These are phyloP conservation scores for Fusarium sublunatum DNA, from an alignment of 2,329 filamentous ascomycete species.

Conservation along the genomic window DNA sequence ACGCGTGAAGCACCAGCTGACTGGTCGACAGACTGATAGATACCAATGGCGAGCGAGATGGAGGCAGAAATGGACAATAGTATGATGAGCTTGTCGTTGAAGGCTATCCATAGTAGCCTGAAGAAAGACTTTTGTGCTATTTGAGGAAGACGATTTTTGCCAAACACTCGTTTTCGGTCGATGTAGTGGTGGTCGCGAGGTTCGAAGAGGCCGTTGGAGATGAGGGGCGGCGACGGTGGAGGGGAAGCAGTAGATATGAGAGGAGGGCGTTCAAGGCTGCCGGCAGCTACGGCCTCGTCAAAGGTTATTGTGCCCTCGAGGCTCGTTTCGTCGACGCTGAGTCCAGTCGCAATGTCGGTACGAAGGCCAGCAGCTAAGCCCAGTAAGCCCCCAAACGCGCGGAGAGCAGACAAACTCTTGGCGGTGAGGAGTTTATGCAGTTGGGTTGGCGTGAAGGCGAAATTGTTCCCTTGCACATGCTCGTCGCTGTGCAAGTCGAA, in stretches of 20 bases:
- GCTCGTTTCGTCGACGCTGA: constrained; percentile 62
- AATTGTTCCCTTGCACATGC: constrained; percentile 55
- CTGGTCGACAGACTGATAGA: constrained; percentile 75
- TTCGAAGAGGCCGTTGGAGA: constrained; percentile 48
- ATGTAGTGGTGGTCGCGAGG: constrained; percentile 44
- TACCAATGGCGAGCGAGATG: constrained; percentile 79
- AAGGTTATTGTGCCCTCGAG: constrained; percentile 60
- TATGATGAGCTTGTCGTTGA: constrained; percentile 84
- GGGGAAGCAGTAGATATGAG: constrained; percentile 35
- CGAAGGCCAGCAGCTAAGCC: constrained; percentile 65
- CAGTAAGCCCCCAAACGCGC: constrained; percentile 63
- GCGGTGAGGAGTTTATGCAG: constrained; percentile 65
- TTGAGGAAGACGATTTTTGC: constrained; percentile 67
- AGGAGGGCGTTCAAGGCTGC: constrained; percentile 48
- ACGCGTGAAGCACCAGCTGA: constrained; percentile 64
- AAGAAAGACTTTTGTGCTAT: constrained; percentile 77
- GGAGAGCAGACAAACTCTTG: constrained; percentile 60
- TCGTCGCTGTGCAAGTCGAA: constrained; percentile 47
- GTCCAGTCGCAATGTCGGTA: constrained; percentile 59
- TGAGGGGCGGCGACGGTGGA: constrained; percentile 36
- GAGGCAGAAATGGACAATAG: constrained; percentile 76
- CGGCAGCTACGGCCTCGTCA: constrained; percentile 60
- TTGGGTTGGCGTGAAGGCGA: constrained; percentile 66
- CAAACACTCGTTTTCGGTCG: constrained; percentile 77
- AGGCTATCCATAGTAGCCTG: constrained; percentile 78